Evolutionary conservation across 148 eudicot genomes (phyloP).

Genomic region (Rhododendron griersonianum): DNA sequence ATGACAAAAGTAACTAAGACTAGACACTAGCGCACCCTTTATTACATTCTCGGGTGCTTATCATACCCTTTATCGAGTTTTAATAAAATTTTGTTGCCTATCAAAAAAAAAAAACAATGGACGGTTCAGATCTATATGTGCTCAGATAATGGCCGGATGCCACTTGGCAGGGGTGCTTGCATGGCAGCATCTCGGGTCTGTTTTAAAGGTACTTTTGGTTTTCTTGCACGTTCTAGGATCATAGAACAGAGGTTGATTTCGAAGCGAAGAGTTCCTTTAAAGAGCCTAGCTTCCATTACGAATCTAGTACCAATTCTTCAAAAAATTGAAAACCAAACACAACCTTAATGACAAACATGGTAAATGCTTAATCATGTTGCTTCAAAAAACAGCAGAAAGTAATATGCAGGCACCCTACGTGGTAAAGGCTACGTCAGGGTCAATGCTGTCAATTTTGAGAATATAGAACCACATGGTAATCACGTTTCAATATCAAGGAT

Average conservation of each 20-base stretch:
- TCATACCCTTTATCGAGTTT: no score
- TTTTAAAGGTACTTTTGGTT: no score
- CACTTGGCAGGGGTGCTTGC: no score
- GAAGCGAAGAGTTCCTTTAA: not conserved
- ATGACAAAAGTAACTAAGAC: no score
- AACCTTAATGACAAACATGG: not conserved
- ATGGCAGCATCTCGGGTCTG: no score
- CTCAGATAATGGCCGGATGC: no score
- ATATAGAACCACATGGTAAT: not conserved
- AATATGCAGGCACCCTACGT: not conserved
- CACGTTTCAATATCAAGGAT: not conserved
- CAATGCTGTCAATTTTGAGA: not conserved
- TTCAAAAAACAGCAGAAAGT: not conserved
- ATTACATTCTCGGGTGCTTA: no score
- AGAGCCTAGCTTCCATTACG: not conserved
- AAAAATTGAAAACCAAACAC: not conserved
- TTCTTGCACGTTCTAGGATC: not conserved
- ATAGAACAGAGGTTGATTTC: not conserved
- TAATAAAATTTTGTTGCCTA: no score
- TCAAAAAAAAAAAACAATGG: no score
- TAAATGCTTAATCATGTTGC: not conserved
- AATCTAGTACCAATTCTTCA: no score
- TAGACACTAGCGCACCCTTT: no score
- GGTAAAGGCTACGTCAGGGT: not conserved
- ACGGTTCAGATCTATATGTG: no score